Evolutionary conservation across 2,329 filamentous ascomycete species (phyloP), one percentile per base, ranked within the genome.

Genomic region (Claviceps capensis): DNA sequence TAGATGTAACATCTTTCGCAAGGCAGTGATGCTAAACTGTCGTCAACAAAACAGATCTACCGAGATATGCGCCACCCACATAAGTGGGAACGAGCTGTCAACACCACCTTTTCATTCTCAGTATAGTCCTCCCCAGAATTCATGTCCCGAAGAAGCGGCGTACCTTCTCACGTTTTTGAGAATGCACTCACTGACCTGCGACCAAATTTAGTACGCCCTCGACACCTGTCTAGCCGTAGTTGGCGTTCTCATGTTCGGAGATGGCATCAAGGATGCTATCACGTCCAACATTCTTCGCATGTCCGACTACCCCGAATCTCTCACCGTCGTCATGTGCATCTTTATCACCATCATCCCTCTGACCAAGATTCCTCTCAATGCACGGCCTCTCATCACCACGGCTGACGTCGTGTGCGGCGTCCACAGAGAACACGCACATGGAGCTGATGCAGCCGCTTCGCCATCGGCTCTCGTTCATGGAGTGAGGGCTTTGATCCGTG

Each of bases 211-310:
- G 81, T 91, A 88, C 65, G 63, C 87, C 19, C 77, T 97, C 13
- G 91, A 97, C 65, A 76, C 84, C 26, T 78, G 82, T 46, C 89
- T 95, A 63, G 90, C 88, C 26, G 78, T 93, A 45, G 79, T 86
- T 11, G 91, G 93, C 41, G 78, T 93, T 53, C 76, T 96, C 57
- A 97, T 98, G 91, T 98, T 96, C 66, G 91, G 91, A 55, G 86
- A 95, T 59, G 77, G 72, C n/a, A 87, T 95, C 51, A 78, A 77
- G 52, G 90, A 95, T 57, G 88, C 94, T 66, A 83, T 97, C 64
- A 96, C 93, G 0, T 85, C 85, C 61, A 97, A 95, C 68, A 84
- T 98, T 54, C 79, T 97, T 57, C 73, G 77, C 50, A 85, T 81
- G 1, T 68, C 76, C 5, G 84, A 83, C 51, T 96, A 95, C 63